Base-by-base conservation (phyloP, 2,329 filamentous ascomycete species). In the Helotiales sp. region DNA sequence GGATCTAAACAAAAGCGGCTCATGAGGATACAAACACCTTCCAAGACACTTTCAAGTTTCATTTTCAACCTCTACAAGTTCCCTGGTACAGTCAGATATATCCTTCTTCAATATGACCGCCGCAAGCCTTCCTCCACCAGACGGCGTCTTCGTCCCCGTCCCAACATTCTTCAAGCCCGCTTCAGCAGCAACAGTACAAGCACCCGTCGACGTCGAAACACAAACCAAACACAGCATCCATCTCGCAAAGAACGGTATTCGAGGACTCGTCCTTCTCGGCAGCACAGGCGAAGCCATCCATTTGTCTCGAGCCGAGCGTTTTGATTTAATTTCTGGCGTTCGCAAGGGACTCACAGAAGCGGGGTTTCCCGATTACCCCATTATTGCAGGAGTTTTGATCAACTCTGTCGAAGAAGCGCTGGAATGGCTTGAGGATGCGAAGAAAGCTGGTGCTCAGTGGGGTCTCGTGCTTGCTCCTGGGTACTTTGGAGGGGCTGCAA, bases 281-380 rank as follows among this genome's bases (percentile, higher is more conserved):
- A 87, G 84, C 45, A 89, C 87, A 1, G 87, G 87, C 67, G 87
- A 89, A 76, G 86, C 86, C 5, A 84, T 89, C 49, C 86, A 88
- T 76, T 79, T 89, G 66, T 84, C 84, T 8, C 80, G 79, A 61
- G 73, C 79, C 34, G 87, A 89, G 76, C 84, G 87, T 61, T 81
- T 80, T 68, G 80, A 83, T 22, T 76, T 89, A 64, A 80, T 89
- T 61, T 79, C 80, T 17, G 82, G 82, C 63, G 85, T 87, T 50
- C 82, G 86, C 66, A 81, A 83, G 75, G 84, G 82, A 15, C 77
- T 89, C 34, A 81, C 84, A 57, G 80, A 82, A 54, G 83, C 82
- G 1, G 86, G 86, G 1, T 87, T 83, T 77, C 78, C 79, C 28
- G 82, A 86, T 72, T 85, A 87, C 69, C 86, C 86, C 0, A 84